Base-by-base conservation (phyloP, 2,329 filamentous ascomycete species). In the Chalara sp. region DNA sequence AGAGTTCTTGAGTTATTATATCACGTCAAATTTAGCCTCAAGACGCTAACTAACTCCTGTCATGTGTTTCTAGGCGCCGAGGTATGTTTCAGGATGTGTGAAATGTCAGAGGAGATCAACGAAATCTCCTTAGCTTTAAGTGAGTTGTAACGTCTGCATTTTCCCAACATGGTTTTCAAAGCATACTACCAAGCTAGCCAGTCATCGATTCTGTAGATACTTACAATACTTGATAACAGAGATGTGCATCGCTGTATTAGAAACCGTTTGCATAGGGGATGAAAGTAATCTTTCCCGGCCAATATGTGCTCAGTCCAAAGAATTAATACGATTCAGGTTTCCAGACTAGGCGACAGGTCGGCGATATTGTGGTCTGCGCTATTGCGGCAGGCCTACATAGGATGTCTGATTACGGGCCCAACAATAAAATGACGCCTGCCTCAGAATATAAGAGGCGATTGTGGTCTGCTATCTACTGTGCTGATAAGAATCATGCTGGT, bases 381-480 rank as follows among this genome's bases (percentile, higher is more conserved):
- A 58, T 60, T 11, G 55, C 54, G 29, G 49, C 53, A 28, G 63
- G 63, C 3, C 53, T 65, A 11, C 63, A 65, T 47, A 51, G 62
- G 44, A 55, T 64, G 21, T 58, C 61, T 1, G 56, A 60, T 21
- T 54, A 59, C 42, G 49, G 42, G 41, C 46, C 44, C 11, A 49
- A 21, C 21, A 21, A 44, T 7, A 52, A 57, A 32, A 35, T 61
- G 4, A 64, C 63, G 2, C 53, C 61, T 3, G 58, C 60, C 21
- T 56, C 56, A 5, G 62, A 65, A 53, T 63, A 61, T 37, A 61
- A 58, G 31, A 51, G 57, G 32, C 56, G 61, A 12, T 41, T 65
- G 1, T 62, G 63, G 43, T 53, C 52, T 5, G 21, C 44, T 11
- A 53, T 61, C 10, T 65, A 64, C 44, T 49, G 44, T 32, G 46